These are phyloP conservation scores for Microcyclospora tardicrescens DNA, from an alignment of 2,329 filamentous ascomycete genomes.

Conservation along the genomic window DNA sequence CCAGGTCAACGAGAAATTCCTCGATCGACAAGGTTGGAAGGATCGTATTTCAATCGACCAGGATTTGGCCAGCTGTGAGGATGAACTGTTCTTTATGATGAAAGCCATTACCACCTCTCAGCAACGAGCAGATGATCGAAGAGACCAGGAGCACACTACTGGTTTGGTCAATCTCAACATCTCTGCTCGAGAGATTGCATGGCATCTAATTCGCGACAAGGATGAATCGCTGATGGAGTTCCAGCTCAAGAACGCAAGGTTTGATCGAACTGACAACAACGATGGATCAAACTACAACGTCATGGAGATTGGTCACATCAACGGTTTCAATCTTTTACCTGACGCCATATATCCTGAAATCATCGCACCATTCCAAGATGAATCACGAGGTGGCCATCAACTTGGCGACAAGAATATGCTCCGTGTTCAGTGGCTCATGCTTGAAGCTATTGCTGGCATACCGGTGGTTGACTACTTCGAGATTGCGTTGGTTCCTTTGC, in stretches of 20 bases:
- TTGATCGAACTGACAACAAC: conserved; percentile 90
- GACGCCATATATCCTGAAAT: conserved; percentile 93
- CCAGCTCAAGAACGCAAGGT: conserved; percentile 79
- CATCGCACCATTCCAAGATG: conserved; percentile 76
- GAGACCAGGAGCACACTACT: conserved; percentile 51
- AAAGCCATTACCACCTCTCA: conserved; percentile 97
- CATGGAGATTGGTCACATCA: conserved; percentile 74
- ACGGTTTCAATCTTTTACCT: conserved; percentile 77
- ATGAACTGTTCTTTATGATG: conserved; percentile 99
- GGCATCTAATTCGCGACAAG: conserved; percentile 83
- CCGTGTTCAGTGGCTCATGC: conserved; percentile 91
- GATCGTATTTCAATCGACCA: conserved; percentile 80
- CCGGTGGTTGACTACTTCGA: conserved; percentile 96
- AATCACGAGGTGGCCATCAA: conserved; percentile 39
- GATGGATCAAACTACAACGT: conserved; percentile 94
- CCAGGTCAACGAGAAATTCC: conserved; percentile 74
- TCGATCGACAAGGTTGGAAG: conserved; percentile 84
- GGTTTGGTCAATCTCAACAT: conserved; percentile 86
- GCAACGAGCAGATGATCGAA: conserved; percentile 62
- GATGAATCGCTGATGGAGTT: conserved; percentile 76
- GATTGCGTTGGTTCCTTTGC: conserved; percentile 82
- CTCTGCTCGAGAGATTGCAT: conserved; percentile 87
- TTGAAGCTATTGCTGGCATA: conserved; percentile 94
- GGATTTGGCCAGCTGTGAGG: conserved; percentile 78
- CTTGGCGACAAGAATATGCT: conserved; percentile 72